phyloP scores from a whole-genome alignment of 345 rosid genomes.

The Punica granatum region DNA sequence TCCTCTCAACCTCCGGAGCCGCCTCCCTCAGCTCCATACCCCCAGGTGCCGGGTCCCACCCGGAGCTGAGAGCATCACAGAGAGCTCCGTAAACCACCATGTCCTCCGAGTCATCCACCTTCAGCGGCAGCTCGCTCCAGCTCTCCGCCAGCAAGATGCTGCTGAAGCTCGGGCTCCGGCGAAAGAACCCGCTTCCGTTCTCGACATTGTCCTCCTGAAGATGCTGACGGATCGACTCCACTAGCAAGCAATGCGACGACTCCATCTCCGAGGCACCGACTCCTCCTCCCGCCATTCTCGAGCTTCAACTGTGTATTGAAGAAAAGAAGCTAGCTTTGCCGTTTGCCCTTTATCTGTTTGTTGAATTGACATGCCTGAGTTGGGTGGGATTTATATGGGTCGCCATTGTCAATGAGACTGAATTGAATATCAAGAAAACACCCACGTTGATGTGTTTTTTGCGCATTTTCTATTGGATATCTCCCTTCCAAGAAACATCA shows the following conservation, averaged over 20 bases:
- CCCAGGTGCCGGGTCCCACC: slow-evolving; percentile 19
- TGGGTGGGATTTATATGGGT: background rate
- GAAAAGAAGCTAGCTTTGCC: background rate
- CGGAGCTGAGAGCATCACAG: slow-evolving; percentile 24
- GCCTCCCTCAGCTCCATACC: slow-evolving; percentile 5
- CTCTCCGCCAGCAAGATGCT: slow-evolving; percentile 20
- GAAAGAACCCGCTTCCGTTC: background rate
- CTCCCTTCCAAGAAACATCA: background rate
- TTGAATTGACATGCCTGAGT: background rate
- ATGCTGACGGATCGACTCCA: slow-evolving; percentile 7
- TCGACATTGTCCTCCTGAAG: slow-evolving; percentile 6
- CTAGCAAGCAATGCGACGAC: background rate
- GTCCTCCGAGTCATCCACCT: slow-evolving; percentile 30
- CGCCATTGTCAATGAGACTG: background rate
- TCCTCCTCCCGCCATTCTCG: background rate
- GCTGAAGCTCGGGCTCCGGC: slow-evolving; percentile 27
- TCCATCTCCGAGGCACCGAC: background rate
- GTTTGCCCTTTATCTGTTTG: background rate
- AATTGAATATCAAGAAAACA: background rate
- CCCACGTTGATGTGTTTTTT: background rate
- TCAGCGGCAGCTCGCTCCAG: slow-evolving; percentile 34
- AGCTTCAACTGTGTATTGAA: background rate
- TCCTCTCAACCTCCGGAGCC: background rate
- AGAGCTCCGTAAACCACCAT: slow-evolving; percentile 27
- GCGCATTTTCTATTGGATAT: background rate